phyloP scores from a whole-genome alignment of 169 alveolate genomes.

The Cryptosporidium andersoni region DNA sequence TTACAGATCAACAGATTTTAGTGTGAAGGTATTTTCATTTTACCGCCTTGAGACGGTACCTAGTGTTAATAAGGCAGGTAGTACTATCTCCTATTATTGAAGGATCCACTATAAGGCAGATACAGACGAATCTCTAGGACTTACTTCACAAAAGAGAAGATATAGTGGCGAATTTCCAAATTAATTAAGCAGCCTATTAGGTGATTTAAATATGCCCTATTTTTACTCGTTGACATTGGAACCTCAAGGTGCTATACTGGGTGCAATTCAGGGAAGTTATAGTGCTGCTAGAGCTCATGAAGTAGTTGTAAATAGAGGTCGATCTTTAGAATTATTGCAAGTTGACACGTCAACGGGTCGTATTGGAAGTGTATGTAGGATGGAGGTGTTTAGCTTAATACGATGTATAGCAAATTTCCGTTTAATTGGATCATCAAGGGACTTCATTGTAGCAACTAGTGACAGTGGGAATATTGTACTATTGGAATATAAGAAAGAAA shows the following conservation, averaged over 20 bases:
- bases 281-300: conserved; percentile 97
- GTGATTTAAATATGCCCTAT: conserved; percentile 87
- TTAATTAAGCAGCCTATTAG: conserved; percentile 1
- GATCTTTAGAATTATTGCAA: conserved; percentile 90
- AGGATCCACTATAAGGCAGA: too few relatives aligned
- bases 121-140: too few relatives aligned
- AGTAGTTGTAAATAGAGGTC: conserved; percentile 95
- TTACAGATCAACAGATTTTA: too few relatives aligned
- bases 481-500: conserved; percentile 87
- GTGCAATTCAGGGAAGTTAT: conserved; percentile 97
- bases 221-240: conserved; percentile 95
- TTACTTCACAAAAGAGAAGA: too few relatives aligned
- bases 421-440: conserved; percentile 90
- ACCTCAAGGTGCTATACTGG: conserved; percentile 94
- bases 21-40: too few relatives aligned
- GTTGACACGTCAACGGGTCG: conserved; percentile 92
- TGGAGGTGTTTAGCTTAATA: conserved; percentile 94
- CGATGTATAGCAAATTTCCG: conserved; percentile 92
- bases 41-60: too few relatives aligned
- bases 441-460: conserved; percentile 93
- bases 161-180: not conserved
- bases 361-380: conserved; percentile 85
- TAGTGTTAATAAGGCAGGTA: too few relatives aligned
- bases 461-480: conserved; percentile 96
- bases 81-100: too few relatives aligned